phyloP scores from a whole-genome alignment of 345 rosid species.

The Eucalyptus caleyi region DNA sequence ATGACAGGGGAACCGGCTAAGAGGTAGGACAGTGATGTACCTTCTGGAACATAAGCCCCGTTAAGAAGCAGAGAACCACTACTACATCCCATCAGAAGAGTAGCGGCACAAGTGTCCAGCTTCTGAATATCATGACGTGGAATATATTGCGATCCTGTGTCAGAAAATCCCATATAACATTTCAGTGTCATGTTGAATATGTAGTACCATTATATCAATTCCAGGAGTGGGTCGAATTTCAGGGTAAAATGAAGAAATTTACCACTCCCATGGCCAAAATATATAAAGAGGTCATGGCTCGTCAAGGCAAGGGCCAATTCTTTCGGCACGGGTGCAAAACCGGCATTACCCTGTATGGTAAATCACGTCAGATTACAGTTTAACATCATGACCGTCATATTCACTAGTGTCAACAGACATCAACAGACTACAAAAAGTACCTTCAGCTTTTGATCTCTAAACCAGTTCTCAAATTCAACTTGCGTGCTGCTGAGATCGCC shows the following conservation, averaged over 20 bases:
- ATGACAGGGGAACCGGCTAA: slow-evolving; percentile 76
- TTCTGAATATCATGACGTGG: slow-evolving; percentile 54
- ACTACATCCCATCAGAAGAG: slow-evolving; percentile 90
- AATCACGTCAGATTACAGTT: not conserved
- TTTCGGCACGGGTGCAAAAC: slow-evolving; percentile 55
- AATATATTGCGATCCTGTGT: slow-evolving; percentile 66
- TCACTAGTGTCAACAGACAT: not conserved
- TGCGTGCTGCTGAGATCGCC: slow-evolving; percentile 70
- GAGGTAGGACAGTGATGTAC: slow-evolving; percentile 60
- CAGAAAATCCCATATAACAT: not conserved
- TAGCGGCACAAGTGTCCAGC: slow-evolving; percentile 70
- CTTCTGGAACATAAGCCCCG: slow-evolving; percentile 74
- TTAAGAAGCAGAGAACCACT: slow-evolving; percentile 65
- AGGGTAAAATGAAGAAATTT: not conserved
- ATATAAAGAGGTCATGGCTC: slow-evolving; percentile 78
- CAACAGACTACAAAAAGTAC: slow-evolving; percentile 11
- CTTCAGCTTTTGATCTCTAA: slow-evolving; percentile 66
- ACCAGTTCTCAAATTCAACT: slow-evolving; percentile 73
- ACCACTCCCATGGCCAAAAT: slow-evolving; percentile 97
- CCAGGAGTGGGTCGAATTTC: not conserved
- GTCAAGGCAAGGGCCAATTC: slow-evolving; percentile 63
- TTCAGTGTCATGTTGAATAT: not conserved
- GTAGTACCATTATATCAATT: not conserved
- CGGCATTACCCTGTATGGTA: slow-evolving; percentile 67
- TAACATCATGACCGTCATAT: not conserved